Evolutionary conservation across 352 stramenopile species (phyloP).

Genomic region (Phytopythium mirpurense): DNA sequence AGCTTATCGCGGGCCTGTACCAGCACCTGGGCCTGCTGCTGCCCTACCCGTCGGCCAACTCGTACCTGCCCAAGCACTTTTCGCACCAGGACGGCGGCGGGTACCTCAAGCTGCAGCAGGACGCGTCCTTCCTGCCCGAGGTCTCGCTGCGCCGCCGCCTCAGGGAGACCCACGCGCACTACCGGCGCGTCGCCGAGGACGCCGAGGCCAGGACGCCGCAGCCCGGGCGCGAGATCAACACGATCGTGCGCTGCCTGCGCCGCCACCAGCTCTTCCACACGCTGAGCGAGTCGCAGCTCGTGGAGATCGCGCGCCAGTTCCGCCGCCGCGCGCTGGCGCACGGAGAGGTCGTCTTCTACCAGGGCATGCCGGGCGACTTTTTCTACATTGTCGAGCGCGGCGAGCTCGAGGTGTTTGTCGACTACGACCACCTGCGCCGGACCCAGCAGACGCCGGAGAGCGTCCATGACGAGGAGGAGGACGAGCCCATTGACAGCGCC

Average conservation of each 20-base stretch:
- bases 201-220: slow-evolving; percentile 22
- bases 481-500: slow-evolving; percentile 5
- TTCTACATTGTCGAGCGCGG: slow-evolving; percentile 81
- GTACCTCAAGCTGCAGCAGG: slow-evolving; percentile 78
- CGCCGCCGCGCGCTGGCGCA: slow-evolving; percentile 42
- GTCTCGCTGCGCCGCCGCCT: slow-evolving; percentile 53
- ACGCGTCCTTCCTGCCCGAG: slow-evolving; percentile 61
- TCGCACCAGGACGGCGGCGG: slow-evolving; percentile 37
- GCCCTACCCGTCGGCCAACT: slow-evolving; percentile 80
- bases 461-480: slow-evolving; percentile 6
- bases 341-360: slow-evolving; percentile 83
- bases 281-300: slow-evolving; percentile 60
- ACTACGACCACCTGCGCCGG: slow-evolving; percentile 66
- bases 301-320: slow-evolving; percentile 48
- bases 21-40: slow-evolving; percentile 74
- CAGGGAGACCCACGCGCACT: slow-evolving; percentile 22
- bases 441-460: slow-evolving; percentile 31
- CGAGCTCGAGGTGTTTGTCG: slow-evolving; percentile 79
- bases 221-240: slow-evolving; percentile 24
- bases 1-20: slow-evolving; percentile 74
- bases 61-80: slow-evolving; percentile 87
- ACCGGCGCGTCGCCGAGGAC: slow-evolving; percentile 26
- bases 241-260: slow-evolving; percentile 63
- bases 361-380: slow-evolving; percentile 63
- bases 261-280: slow-evolving; percentile 82